Base-by-base conservation (phyloP, 2,329 filamentous ascomycete species). In the Rutstroemia sydowiana region DNA sequence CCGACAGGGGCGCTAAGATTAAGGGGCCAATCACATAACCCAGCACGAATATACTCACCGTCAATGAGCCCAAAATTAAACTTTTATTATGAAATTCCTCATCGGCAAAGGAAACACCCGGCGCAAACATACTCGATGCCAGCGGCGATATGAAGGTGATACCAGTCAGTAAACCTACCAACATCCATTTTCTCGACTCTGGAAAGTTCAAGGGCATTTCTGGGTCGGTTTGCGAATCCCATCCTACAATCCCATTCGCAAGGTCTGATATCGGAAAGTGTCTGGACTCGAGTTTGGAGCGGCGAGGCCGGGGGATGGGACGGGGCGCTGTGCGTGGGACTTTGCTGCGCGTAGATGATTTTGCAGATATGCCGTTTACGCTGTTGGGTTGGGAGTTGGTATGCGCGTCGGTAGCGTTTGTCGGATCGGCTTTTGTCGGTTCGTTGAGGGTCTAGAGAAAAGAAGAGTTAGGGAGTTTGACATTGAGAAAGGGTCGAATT, bases 101-200 rank as follows among this genome's bases (percentile, higher is more conserved):
- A 71, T 85, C 76, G 0, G 88, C 71, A 4, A 79, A 68, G 0
- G 78, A 75, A 0, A 87, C 79, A 8, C 78, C 83, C 0, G 85
- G 84, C 0, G 84, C 84, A 61, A 88, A 84, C 70, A 87, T 85
- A 13, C 71, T 73, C 2, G 71, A 73, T 2, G 63, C 63, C 39
- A 64, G 57, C 8, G 63, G 62, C 2, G 60, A 66, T 53, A 66
- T 61, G 40, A 66, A 61, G 6, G 61, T 64, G 28, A 70, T 69
- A 57, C 64, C 63, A 11, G 66, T 62, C 20, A 66, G 47, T n/a
- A 66, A 52, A 16, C 48, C 41, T 21, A 65, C 55, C 14, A 65
- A 46, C n/a, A 64, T 16, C 59, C 62, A 64, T 57, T 66, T 66
- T n/a, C 59, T 55, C 2, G 28, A 40, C 9, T 61, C 55, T 1